phyloP scores from a whole-genome alignment of 306 rosid genomes.

The Vachellia collinsii region DNA sequence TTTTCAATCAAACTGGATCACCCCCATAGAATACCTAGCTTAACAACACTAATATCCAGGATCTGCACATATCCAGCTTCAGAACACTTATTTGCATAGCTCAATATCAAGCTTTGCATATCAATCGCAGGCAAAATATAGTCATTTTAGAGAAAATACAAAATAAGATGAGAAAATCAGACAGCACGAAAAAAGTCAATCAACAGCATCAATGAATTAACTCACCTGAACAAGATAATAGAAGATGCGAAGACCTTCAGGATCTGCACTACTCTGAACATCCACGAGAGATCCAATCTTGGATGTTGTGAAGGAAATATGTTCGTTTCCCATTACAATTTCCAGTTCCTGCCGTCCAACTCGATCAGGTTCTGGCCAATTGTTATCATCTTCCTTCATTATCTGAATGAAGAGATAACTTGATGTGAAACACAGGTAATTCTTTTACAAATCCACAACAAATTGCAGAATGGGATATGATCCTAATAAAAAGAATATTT shows the following conservation, averaged over 20 bases:
- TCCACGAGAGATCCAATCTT: conserved; percentile 97
- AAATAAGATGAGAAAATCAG: neutral
- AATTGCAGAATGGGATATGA: neutral
- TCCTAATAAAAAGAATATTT: neutral
- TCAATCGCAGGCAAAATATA: neutral
- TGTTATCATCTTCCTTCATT: conserved; percentile 95
- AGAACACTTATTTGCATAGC: neutral
- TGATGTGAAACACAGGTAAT: neutral
- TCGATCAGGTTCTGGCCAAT: conserved; percentile 98
- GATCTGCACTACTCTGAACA: conserved; percentile 97
- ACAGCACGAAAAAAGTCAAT: neutral
- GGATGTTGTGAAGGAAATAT: conserved; percentile 93
- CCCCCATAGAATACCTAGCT: neutral
- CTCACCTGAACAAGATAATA: conserved; percentile 96
- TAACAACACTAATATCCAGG: neutral
- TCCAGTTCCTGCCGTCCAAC: conserved; percentile 97
- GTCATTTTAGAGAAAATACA: neutral
- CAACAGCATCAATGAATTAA: neutral
- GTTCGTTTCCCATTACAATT: conserved; percentile 98
- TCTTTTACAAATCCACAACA: neutral
- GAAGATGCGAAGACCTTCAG: conserved; percentile 99
- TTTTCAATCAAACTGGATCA: neutral
- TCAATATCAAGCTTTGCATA: neutral
- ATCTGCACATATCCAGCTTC: neutral
- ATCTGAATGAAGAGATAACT: conserved; percentile 50